Evolutionary conservation across 73 alveolate species (phyloP).

Genomic region (Paramecium sexaurelia): DNA sequence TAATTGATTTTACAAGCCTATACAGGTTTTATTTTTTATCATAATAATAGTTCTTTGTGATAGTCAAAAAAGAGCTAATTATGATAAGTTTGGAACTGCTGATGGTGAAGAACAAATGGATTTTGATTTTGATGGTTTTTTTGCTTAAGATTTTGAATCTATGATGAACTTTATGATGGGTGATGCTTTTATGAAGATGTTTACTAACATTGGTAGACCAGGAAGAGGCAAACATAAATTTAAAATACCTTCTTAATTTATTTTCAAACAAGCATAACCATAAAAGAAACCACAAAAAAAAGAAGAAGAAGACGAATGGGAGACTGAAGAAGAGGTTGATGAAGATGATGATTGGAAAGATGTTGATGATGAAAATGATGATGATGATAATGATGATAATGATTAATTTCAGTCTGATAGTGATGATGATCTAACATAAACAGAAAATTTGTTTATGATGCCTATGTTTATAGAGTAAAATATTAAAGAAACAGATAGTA

Average conservation of each 20-base stretch:
- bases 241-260: neutral
- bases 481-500: constrained; percentile 30
- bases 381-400: neutral
- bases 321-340: constrained; percentile 53
- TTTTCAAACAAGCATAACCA: neutral
- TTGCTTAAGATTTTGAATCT: neutral
- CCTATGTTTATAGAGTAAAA: constrained; percentile 29
- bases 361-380: constrained; percentile 29
- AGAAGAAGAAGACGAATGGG: constrained; percentile 57
- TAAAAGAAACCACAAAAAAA: neutral
- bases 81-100: constrained; percentile 49
- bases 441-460: neutral
- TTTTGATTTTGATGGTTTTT: constrained; percentile 9
- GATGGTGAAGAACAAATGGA: constrained; percentile 3
- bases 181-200: neutral
- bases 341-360: constrained; percentile 37
- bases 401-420: neutral
- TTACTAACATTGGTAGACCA: neutral
- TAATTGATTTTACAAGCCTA: constrained; percentile 77
- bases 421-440: neutral
- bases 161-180: constrained; percentile 51
- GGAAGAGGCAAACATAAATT: constrained; percentile 16
- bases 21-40: neutral
- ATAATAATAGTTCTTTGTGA: neutral
- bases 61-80: neutral